These are phyloP conservation scores for Salvia sclarea DNA, from an alignment of 305 asterid species.

Conservation along the genomic window DNA sequence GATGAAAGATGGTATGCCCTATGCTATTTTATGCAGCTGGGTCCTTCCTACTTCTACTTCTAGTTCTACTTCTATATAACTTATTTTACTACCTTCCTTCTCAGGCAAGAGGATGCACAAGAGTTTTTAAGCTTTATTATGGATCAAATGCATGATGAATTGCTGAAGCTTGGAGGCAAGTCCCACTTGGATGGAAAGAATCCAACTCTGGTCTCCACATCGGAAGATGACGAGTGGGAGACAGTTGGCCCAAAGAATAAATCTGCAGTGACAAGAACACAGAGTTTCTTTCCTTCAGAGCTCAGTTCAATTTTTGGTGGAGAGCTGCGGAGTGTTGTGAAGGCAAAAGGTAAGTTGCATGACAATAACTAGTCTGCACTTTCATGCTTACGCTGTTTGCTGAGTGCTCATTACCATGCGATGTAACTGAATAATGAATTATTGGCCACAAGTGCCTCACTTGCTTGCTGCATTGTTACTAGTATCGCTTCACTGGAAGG, in stretches of 20 bases:
- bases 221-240: conserved; percentile 96
- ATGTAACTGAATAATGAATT: conserved; percentile 11
- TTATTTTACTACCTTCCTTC: conserved; percentile 25
- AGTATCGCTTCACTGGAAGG: neutral
- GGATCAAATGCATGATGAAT: conserved; percentile 93
- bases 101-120: conserved; percentile 98
- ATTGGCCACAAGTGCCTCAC: neutral
- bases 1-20: neutral
- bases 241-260: conserved; percentile 96
- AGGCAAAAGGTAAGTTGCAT: conserved; percentile 61
- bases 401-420: neutral
- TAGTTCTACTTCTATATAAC: conserved; percentile 10
- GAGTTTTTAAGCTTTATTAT: conserved; percentile 80
- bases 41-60: neutral
- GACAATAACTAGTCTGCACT: conserved; percentile 14
- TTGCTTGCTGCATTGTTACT: conserved; percentile 10
- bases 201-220: conserved; percentile 57
- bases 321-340: conserved; percentile 77
- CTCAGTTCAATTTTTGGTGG: conserved; percentile 87
- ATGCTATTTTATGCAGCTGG: conserved; percentile 14
- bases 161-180: conserved; percentile 77
- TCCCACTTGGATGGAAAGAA: conserved; percentile 54
- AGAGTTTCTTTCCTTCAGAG: conserved; percentile 70
- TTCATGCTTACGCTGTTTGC: neutral
- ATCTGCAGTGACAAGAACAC: conserved; percentile 93